Percentiles rank a stretch among this genome's conserved stretches.
phyloP scores from a whole-genome alignment of 495 filamentous ascomycete genomes.

The Baudoinia panamericana region DNA sequence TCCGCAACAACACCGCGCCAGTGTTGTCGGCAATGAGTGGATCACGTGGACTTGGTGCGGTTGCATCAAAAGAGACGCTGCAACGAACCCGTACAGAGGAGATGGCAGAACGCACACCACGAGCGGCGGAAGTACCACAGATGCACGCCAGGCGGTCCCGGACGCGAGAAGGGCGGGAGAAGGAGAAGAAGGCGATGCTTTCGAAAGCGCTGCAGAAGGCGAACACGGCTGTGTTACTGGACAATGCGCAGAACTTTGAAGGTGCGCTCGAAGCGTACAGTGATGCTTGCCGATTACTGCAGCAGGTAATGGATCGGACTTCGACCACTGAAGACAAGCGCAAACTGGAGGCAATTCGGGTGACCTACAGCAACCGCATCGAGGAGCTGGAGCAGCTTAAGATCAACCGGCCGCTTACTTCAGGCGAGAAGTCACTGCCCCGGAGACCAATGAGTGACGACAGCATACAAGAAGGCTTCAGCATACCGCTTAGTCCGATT shows the following conservation, averaged over 20 bases:
- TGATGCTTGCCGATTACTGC: conserved; percentile 74
- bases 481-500: conserved; percentile 10
- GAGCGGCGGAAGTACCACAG: conserved; percentile 1
- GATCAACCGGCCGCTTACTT: conserved; percentile 27
- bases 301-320: conserved; percentile 74
- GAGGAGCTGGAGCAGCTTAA: conserved; percentile 64
- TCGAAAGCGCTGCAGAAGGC: conserved; percentile 88
- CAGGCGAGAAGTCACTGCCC: conserved; percentile 39
- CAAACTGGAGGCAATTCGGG: conserved; percentile 78
- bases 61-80: neutral
- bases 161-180: conserved; percentile 27
- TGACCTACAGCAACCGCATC: conserved; percentile 80
- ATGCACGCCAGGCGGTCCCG: conserved; percentile 7
- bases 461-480: conserved; percentile 16
- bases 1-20: conserved; percentile 17
- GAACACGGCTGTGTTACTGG: conserved; percentile 84
- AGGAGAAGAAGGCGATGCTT: conserved; percentile 70
- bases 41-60: conserved; percentile 1
- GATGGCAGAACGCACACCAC: neutral
- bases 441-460: conserved; percentile 62
- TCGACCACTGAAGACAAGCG: conserved; percentile 67
- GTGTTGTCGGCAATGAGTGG: conserved; percentile 3
- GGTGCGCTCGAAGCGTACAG: conserved; percentile 83
- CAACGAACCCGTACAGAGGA: neutral
- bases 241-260: conserved; percentile 88